Evolutionary conservation across 2,329 filamentous ascomycete genomes (phyloP), one percentile per base, ranked within the genome.

Genomic region (Diaporthe sp.): DNA sequence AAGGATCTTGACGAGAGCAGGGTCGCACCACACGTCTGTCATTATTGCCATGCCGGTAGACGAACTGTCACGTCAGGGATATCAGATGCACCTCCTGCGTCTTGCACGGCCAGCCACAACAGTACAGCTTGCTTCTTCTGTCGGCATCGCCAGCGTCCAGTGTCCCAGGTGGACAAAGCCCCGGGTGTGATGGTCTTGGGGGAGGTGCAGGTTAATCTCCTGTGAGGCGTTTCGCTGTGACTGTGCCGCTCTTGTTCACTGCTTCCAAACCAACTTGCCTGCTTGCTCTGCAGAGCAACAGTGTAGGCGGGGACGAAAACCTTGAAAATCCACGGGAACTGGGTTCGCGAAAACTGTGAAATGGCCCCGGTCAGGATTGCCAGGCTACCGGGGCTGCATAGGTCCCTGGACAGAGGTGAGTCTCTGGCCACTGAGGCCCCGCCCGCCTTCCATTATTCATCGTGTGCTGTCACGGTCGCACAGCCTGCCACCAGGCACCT

Each of bases 181-280:
- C 33, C 54, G 13, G 33, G 17, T 60, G 75, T 76, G 75, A 76
- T 76, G 75, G 55, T 40, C 57, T 50, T 55, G 69, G 69, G 68
- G 25, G 64, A 45, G 72, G 57, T 76, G 75, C 72, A 76, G 61
- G 40, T 52, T 54, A 72, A 76, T 74, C 67, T 74, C 74, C 45
- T 52, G 19, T 38, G 60, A 61, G 72, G 75, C 72, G 60, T 74
- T 70, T 72, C 75, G 75, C 75, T 69, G 70, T 61, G 60, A 74
- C 64, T 54, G 54, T 68, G 72, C 47, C 52, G 72, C 54, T 60
- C 22, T 60, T 42, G 47, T 42, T 50, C 55, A 28, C 45, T 42
- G 50, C 30, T 57, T 35, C 38, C 67, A 54, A 45, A n/a, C 50
- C n/a, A 6, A 13, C n/a, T 8, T 17, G 50, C n/a, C 30, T n/a